phyloP scores from a whole-genome alignment of 768 basidiomycete species.

The Chalciporus piperatus region DNA sequence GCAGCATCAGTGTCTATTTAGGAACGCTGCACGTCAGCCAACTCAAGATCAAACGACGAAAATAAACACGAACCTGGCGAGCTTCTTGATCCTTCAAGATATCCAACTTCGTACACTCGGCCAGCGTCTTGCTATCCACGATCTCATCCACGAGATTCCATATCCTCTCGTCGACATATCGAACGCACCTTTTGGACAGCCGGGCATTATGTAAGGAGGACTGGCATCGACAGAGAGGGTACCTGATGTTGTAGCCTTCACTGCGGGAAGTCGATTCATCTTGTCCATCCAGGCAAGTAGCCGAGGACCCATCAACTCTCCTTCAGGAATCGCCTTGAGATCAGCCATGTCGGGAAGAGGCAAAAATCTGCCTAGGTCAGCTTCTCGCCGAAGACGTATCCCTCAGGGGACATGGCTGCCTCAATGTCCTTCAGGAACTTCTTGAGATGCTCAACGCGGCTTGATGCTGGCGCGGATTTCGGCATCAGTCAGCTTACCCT shows the following conservation, averaged over 20 bases:
- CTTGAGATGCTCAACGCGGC: conserved; percentile 13
- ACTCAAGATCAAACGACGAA: not conserved
- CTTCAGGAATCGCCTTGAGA: conserved; percentile 25
- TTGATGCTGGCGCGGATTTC: conserved; percentile 21
- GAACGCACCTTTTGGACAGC: not conserved
- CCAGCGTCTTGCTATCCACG: conserved; percentile 32
- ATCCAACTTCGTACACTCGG: conserved; percentile 36
- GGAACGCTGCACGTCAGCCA: not conserved
- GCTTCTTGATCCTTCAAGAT: conserved; percentile 42
- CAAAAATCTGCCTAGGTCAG: conserved; percentile 35
- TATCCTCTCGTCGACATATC: conserved; percentile 19
- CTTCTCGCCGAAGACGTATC: conserved; percentile 28
- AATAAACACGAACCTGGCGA: conserved; percentile 35
- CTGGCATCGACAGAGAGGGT: conserved; percentile 27
- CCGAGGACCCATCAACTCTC: conserved; percentile 23
- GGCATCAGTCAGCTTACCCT: conserved; percentile 18
- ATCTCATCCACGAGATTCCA: conserved; percentile 40
- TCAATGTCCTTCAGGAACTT: conserved; percentile 19
- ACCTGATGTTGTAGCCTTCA: conserved; percentile 20
- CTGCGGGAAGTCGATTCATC: conserved; percentile 26
- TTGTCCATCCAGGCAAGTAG: conserved; percentile 23
- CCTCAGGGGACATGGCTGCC: conserved; percentile 23
- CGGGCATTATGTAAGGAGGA: conserved; percentile 16
- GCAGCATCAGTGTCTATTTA: conserved; percentile 39
- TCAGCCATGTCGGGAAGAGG: conserved; percentile 31